Evolutionary conservation across 495 filamentous ascomycete species (phyloP).

Genomic region (Trichoderma orchidacearum): DNA sequence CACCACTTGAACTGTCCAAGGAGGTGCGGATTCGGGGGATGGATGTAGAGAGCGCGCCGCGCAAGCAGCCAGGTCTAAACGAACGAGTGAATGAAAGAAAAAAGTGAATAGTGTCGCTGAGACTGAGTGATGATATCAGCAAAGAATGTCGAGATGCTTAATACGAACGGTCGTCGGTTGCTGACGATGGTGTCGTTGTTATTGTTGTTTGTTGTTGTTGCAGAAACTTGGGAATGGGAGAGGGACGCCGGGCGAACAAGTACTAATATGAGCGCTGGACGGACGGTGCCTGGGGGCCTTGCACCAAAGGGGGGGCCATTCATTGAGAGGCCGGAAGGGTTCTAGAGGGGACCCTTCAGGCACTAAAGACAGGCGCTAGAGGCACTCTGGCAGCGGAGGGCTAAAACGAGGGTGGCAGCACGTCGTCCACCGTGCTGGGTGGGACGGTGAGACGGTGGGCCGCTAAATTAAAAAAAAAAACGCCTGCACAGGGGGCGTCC

Average conservation of each 20-base stretch:
- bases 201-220: background rate
- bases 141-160: no score
- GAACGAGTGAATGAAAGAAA: no score
- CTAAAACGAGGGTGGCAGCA: background rate
- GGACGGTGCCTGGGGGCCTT: background rate
- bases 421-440: background rate
- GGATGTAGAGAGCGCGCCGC: no score
- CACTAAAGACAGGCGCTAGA: constrained; percentile 1
- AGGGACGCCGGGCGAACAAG: background rate
- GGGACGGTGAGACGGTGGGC: background rate
- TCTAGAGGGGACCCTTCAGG: background rate
- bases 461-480: background rate
- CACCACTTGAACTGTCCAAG: no score
- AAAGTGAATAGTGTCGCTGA: no score
- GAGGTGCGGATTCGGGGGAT: no score
- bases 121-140: no score
- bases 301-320: background rate
- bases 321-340: background rate
- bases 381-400: background rate
- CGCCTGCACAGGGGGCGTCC: background rate
- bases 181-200: no score
- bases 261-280: background rate
- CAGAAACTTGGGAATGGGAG: background rate
- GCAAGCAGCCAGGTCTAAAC: no score
- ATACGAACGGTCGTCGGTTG: no score